A percentile compares a stretch with the other conserved stretches of the same genome.
These are phyloP conservation scores for Linanthus parryae DNA, from an alignment of 148 eudicot genomes.

Conservation along the genomic window DNA sequence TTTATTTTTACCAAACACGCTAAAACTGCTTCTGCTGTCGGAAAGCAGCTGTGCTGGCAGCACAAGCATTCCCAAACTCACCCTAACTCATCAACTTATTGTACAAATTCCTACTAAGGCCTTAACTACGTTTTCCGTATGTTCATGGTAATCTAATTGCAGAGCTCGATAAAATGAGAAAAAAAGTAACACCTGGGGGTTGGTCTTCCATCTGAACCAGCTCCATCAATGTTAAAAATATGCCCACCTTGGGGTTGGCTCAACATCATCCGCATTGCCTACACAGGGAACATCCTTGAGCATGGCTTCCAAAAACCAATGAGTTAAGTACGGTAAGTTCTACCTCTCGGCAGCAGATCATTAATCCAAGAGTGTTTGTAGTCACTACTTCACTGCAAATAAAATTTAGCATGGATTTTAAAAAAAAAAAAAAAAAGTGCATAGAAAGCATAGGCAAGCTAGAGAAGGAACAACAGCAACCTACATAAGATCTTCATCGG, in stretches of 20 bases:
- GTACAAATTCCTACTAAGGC: no score
- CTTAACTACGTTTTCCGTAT: no score
- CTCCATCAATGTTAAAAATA: conserved; percentile 93
- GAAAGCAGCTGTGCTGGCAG: no score
- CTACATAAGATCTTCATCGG: conserved; percentile 94
- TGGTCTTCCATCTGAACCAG: conserved; percentile 99
- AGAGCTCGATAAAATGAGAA: neutral
- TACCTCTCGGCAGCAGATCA: conserved; percentile 99
- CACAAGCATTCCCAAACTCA: no score
- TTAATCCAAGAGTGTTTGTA: conserved; percentile 94
- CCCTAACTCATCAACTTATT: no score
- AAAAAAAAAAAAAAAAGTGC: neutral
- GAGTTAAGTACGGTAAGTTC: conserved; percentile 2
- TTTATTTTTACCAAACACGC: no score
- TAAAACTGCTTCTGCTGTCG: no score
- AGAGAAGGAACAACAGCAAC: conserved; percentile 13
- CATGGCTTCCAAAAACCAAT: conserved; percentile 7
- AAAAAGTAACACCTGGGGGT: conserved; percentile 66
- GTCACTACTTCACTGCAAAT: conserved; percentile 86
- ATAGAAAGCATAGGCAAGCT: neutral
- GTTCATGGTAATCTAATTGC: neutral
- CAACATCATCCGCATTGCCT: conserved; percentile 94
- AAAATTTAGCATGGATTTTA: conserved; percentile 1
- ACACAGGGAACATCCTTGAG: conserved; percentile 16
- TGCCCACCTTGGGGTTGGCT: conserved; percentile 89